phyloP scores from a whole-genome alignment of 192 early-diverging fungal species.

The Funneliformis mosseae region DNA sequence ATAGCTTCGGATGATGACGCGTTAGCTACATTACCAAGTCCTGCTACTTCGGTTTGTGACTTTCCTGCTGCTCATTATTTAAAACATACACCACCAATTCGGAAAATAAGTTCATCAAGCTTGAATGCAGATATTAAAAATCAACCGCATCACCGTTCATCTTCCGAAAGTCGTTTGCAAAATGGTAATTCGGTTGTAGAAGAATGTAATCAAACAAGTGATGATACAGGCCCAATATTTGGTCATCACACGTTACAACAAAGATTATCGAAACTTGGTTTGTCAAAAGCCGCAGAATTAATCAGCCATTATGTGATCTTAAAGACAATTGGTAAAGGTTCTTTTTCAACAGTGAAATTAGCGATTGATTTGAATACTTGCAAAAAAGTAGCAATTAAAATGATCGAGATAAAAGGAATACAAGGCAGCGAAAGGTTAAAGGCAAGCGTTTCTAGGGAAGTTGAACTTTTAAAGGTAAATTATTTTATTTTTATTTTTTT shows the following conservation, averaged over 20 bases:
- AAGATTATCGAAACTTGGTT: conserved; percentile 6
- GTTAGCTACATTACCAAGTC: conserved; percentile 27
- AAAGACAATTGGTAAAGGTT: conserved; percentile 54
- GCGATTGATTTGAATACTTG: conserved; percentile 51
- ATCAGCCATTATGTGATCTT: conserved; percentile 25
- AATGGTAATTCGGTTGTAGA: not conserved
- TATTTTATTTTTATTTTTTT: conserved; percentile 5
- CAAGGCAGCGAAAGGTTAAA: conserved; percentile 45
- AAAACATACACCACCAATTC: not conserved
- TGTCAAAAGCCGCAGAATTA: not conserved
- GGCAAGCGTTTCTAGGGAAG: conserved; percentile 44
- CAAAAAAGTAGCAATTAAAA: conserved; percentile 59
- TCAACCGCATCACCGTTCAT: not conserved
- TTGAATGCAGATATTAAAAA: not conserved
- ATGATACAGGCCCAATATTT: conserved; percentile 3
- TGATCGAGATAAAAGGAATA: conserved; percentile 51
- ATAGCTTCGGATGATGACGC: conserved; percentile 13
- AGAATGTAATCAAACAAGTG: not conserved
- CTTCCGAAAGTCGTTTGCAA: not conserved
- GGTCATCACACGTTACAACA: not conserved
- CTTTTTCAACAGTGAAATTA: conserved; percentile 64
- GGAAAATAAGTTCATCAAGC: not conserved
- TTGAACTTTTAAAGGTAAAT: conserved; percentile 48
- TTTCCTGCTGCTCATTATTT: not conserved
- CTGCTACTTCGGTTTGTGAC: conserved; percentile 25